These are phyloP conservation scores for Syncephalis fuscata DNA, from an alignment of 371 early-diverging fungal species.

Conservation along the genomic window DNA sequence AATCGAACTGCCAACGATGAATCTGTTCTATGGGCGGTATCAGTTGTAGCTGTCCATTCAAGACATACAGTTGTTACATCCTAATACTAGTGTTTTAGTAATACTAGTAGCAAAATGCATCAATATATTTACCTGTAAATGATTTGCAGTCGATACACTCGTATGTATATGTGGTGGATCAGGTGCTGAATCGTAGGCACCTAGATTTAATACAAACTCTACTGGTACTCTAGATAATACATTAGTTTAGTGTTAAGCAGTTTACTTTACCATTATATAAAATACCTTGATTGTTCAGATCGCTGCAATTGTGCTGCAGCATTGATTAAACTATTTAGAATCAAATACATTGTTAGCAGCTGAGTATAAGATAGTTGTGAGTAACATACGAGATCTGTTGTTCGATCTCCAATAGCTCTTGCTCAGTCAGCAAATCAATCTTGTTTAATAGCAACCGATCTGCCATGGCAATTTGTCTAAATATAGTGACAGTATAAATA, in stretches of 20 bases:
- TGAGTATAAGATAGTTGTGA: neutral
- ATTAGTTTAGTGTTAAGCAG: neutral
- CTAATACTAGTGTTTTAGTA: constrained; percentile 10
- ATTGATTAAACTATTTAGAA: constrained; percentile 12
- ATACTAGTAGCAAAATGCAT: constrained; percentile 1
- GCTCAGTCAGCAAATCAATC: constrained; percentile 51
- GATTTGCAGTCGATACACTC: neutral
- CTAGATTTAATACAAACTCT: neutral
- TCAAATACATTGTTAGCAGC: constrained; percentile 10
- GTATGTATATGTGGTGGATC: neutral
- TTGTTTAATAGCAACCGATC: constrained; percentile 92
- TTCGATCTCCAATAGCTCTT: constrained; percentile 28
- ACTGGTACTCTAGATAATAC: neutral
- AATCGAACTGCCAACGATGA: constrained; percentile 12
- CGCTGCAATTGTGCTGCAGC: constrained; percentile 8
- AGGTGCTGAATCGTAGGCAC: neutral
- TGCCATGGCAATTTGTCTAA: constrained; percentile 85
- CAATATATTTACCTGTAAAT: constrained; percentile 11
- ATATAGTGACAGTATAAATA: constrained; percentile 13
- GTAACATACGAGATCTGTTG: constrained; percentile 23
- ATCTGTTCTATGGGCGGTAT: constrained; percentile 6
- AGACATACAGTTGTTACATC: constrained; percentile 24
- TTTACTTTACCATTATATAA: neutral
- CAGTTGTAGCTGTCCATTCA: constrained; percentile 15
- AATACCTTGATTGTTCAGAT: constrained; percentile 9